phyloP scores from a whole-genome alignment of 2,329 filamentous ascomycete genomes.

The Macroventuria anomochaeta region DNA sequence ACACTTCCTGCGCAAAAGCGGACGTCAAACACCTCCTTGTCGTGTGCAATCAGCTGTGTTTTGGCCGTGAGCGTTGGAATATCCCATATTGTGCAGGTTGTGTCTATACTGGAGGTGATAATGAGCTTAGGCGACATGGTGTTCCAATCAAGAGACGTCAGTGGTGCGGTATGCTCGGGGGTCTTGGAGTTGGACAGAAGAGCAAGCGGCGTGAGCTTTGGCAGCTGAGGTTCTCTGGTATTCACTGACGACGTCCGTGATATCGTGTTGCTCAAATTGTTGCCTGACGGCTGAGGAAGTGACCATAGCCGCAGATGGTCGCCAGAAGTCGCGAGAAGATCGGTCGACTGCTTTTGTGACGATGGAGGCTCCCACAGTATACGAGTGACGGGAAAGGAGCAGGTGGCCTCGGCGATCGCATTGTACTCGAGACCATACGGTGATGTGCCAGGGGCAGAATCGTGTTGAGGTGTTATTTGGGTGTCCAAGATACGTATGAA shows the following conservation, averaged over 20 bases:
- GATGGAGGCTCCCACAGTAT: conserved; percentile 96
- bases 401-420: conserved; percentile 93
- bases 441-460: conserved; percentile 71
- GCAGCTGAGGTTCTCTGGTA: conserved; percentile 65
- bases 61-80: conserved; percentile 97
- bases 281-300: conserved; percentile 64
- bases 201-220: conserved; percentile 89
- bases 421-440: conserved; percentile 86
- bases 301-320: conserved; percentile 96
- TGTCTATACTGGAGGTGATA: conserved; percentile 98
- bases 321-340: conserved; percentile 91
- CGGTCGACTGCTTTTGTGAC: conserved; percentile 91
- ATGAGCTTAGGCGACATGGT: conserved; percentile 95
- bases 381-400: conserved; percentile 95
- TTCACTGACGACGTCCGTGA: conserved; percentile 68
- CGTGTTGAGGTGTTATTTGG: conserved; percentile 72
- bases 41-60: conserved; percentile 96
- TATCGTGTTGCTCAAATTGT: conserved; percentile 72
- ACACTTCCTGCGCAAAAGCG: conserved; percentile 97
- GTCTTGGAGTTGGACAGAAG: conserved; percentile 97
- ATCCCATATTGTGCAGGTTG: conserved; percentile 99
- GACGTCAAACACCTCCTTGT: conserved; percentile 98
- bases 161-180: conserved; percentile 93
- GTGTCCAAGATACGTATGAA: conserved; percentile 99
- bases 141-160: conserved; percentile 98